A percentile compares a stretch with the other conserved stretches of the same genome.
Evolutionary conservation across 495 filamentous ascomycete genomes (phyloP).

Genomic region (Aspergillus indologenus): DNA sequence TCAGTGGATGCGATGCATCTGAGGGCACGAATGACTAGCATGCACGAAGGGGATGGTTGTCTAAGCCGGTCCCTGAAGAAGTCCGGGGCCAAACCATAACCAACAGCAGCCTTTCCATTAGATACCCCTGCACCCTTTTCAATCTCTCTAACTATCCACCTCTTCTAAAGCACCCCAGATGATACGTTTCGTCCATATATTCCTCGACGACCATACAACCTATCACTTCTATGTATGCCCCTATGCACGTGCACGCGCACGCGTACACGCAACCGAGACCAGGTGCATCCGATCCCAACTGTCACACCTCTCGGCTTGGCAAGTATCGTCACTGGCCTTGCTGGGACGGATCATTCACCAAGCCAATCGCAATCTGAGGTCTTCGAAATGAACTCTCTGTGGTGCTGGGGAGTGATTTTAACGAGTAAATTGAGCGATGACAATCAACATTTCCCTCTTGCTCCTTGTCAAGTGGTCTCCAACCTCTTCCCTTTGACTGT

Average conservation of each 20-base stretch:
- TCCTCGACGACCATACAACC: not conserved
- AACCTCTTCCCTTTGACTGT: not conserved
- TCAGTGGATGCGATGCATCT: not conserved
- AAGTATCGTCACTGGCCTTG: not conserved
- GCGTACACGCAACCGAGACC: too few species aligned
- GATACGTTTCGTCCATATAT: not conserved
- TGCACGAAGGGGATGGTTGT: not conserved
- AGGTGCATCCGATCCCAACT: not conserved
- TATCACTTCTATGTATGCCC: not conserved
- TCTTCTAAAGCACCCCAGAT: not conserved
- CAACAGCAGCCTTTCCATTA: constrained; percentile 3
- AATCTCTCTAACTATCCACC: too few species aligned
- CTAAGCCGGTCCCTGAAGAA: not conserved
- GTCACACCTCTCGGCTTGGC: not conserved
- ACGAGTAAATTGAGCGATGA: not conserved
- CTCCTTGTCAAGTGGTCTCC: constrained; percentile 9
- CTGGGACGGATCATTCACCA: not conserved
- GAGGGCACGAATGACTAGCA: not conserved
- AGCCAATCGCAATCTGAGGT: not conserved
- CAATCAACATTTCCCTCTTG: constrained; percentile 8
- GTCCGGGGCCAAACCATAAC: not conserved
- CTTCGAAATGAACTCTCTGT: too few species aligned
- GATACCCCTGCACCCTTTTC: constrained; percentile 4
- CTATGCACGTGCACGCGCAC: not conserved
- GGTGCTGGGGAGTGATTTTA: too few species aligned